A percentile compares a stretch with the other conserved stretches of the same genome.
Conservation (phyloP, 2,329 filamentous ascomycete species). For the Sclerotinia nivalis region DNA sequence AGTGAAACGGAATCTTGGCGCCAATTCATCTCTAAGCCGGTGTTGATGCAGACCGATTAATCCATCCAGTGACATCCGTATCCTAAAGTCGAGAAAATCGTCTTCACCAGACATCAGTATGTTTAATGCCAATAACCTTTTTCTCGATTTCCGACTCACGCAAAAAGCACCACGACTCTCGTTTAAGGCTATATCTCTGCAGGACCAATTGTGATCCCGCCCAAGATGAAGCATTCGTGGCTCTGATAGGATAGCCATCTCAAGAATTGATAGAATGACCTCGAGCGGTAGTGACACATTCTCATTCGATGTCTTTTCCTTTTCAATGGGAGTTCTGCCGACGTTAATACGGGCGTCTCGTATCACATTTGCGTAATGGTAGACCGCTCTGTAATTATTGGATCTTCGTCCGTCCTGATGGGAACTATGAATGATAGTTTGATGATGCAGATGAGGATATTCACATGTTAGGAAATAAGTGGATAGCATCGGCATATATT, state of each 20-base stretch:
- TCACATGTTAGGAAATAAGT: background rate
- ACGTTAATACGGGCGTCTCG: background rate
- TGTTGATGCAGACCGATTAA: no score
- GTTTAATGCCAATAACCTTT: background rate
- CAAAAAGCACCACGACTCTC: background rate
- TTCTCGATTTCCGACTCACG: background rate
- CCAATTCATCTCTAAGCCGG: no score
- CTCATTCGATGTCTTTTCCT: background rate
- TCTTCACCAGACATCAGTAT: no score
- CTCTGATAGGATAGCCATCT: background rate
- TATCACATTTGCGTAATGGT: background rate
- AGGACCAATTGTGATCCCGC: no score
- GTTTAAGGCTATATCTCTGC: background rate
- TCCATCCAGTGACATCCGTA: no score
- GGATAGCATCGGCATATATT: background rate
- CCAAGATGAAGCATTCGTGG: background rate
- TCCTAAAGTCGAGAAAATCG: no score
- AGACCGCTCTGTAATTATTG: background rate
- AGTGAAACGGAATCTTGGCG: background rate
- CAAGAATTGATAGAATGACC: background rate
- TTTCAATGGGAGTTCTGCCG: background rate
- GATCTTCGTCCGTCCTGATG: background rate
- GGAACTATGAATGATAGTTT: background rate
- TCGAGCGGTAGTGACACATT: background rate
- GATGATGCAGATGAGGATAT: background rate